Evolutionary conservation across 176 grass and related monocot species (phyloP).

Genomic region (Triticum timopheevii): DNA sequence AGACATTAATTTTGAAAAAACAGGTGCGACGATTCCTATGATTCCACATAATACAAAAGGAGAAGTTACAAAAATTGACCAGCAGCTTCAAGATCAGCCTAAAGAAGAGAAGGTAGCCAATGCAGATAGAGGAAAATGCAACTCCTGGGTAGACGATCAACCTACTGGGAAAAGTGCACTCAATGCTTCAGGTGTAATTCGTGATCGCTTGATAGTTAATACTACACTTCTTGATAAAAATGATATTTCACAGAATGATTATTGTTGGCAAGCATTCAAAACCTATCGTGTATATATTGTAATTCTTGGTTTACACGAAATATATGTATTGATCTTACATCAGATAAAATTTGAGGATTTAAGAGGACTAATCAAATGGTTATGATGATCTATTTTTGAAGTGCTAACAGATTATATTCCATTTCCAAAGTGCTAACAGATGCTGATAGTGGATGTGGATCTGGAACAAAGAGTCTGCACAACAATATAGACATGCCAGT

Average conservation of each 20-base stretch:
- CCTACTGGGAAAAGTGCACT: background rate
- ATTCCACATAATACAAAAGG: background rate
- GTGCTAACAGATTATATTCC: background rate
- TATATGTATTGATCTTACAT: background rate
- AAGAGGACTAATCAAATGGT: slow-evolving; percentile 14
- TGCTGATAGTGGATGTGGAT: slow-evolving; percentile 13
- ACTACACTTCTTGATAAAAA: background rate
- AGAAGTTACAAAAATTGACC: background rate
- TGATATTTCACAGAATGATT: slow-evolving; percentile 4
- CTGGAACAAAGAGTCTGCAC: background rate
- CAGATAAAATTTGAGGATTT: background rate
- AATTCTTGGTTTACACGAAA: background rate
- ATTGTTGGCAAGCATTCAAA: background rate
- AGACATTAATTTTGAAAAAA: background rate
- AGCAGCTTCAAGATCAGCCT: background rate
- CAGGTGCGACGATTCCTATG: background rate
- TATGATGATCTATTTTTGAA: background rate
- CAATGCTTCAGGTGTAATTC: slow-evolving; percentile 31
- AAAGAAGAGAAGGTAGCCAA: background rate
- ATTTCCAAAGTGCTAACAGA: background rate
- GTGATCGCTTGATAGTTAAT: background rate
- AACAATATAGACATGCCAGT: background rate
- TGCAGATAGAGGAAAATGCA: slow-evolving; percentile 8
- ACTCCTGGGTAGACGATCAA: background rate
- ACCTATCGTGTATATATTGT: background rate